phyloP scores from a whole-genome alignment of 2,329 filamentous ascomycete genomes.

The Colletotrichum limetticola region DNA sequence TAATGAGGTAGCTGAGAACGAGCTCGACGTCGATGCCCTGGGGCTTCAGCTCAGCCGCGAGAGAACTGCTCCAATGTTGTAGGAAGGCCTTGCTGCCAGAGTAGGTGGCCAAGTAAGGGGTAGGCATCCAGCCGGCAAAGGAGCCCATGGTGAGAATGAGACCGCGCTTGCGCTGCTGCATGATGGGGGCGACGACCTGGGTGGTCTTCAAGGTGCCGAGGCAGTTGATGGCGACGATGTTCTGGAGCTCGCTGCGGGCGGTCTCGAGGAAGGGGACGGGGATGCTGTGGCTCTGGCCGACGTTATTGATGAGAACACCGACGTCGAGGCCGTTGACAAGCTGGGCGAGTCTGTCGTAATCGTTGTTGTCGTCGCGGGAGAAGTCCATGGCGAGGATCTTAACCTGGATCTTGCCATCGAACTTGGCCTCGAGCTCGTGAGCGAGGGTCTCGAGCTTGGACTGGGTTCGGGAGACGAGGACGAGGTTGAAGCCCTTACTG shows the following conservation, averaged over 20 bases:
- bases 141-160: constrained; percentile 98
- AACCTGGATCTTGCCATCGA: constrained; percentile 72
- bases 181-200: constrained; percentile 83
- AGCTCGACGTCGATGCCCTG: constrained; percentile 90
- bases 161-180: constrained; percentile 80
- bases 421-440: constrained; percentile 77
- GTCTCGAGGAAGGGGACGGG: constrained; percentile 90
- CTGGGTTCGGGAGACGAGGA: constrained; percentile 95
- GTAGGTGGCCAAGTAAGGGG: constrained; percentile 93
- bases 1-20: constrained; percentile 91
- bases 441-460: constrained; percentile 87
- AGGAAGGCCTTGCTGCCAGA: constrained; percentile 98
- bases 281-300: constrained; percentile 93
- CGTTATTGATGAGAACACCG: constrained; percentile 94
- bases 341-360: constrained; percentile 80
- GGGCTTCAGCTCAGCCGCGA: constrained; percentile 84
- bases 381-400: constrained; percentile 94
- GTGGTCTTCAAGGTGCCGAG: constrained; percentile 89
- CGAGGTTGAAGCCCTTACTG: constrained; percentile 89
- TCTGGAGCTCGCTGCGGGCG: constrained; percentile 79
- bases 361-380: constrained; percentile 78
- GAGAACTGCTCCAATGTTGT: constrained; percentile 91
- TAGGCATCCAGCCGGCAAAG: constrained; percentile 92
- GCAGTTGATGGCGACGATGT: constrained; percentile 97
- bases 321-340: constrained; percentile 81